Evolutionary conservation across 768 basidiomycete genomes (phyloP), one percentile per base, ranked within the genome.

Genomic region (Sporobolomyces roseus): DNA sequence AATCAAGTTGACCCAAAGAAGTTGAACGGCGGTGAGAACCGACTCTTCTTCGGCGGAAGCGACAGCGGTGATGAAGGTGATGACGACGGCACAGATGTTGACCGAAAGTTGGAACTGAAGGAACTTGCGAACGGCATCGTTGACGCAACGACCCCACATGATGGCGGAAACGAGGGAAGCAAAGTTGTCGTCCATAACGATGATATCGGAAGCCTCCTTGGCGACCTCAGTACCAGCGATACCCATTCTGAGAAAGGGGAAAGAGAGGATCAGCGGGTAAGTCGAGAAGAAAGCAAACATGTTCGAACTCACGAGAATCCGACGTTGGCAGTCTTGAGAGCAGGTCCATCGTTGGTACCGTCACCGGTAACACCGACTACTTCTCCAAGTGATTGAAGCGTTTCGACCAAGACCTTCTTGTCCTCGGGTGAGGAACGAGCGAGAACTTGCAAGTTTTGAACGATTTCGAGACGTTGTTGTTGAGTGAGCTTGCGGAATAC

Each of bases 141-240:
- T 99, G 70, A 99, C 94, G 75, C 92, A 94, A 55, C 96, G 90
- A 49, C 96, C 96, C 94, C 96, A 98, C 83, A 96, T 93, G 74
- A 98, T 96, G 63, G 96, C 96, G 74, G 91, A 88, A 73, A 97
- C 91, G 75, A 99, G 93, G 3, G 91, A 93, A 6, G 91, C 81
- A 78, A 99, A 98, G 78, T 94, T 93, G 79, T 93, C 92, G 77
- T 93, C 90, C 93, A 96, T 96, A 48, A 97, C 85, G 75, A 98
- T 93, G 76, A 99, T 96, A 75, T 99, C 96, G 10, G 94, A 97
- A 1, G 96, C 96, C 79, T 97, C 93, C 80, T 99, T 98, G 54
- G 96, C 93, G 23, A 99, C 92, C 78, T 99, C 96, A 2, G 96
- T 99, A 14, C 96, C 96, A 33, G 93, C 87, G 72, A 93, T 88